Base-by-base conservation (phyloP, 257 asterid genomes). In the Solanum chmielewskii region DNA sequence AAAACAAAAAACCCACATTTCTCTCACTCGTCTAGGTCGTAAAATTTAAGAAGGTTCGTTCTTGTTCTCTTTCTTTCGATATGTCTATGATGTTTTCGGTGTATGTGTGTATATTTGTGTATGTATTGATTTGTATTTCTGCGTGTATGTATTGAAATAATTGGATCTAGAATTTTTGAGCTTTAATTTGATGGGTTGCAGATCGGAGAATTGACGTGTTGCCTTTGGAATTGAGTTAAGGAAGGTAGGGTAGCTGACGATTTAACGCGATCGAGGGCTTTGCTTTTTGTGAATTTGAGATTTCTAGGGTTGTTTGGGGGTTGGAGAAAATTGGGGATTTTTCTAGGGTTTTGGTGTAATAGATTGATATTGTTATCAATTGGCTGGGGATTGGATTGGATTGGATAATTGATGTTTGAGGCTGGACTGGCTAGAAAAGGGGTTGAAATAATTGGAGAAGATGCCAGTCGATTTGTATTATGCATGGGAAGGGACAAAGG, bases 401-500 rank as follows among this genome's bases (percentile, higher is more conserved):
- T 85, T 77, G 31, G 66, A 83, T 66, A 29, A 88, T 73, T 88
- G 83, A 71, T 86, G 87, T 49, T 85, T 85, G 64, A 85, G 70
- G 87, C 18, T 44, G 83, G 66, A 52, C 49, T 25, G 88, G 77
- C 42, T 35, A 86, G 82, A 44, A 45, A 62, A 64, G 86, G 81
- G 59, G 86, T 73, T 84, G 81, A 25, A 20, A 86, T 83, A 81
- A 39, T 84, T 87, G 86, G 92, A 87, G 73, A 87, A 92, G 89
- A 92, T 93, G 92, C 93, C 39, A 83, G 88, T 89, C 82, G 83
- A 62, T 73, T 89, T 86, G 88, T 87, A 90, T 90, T 91, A 90
- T 90, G 92, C 92, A 87, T 90, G 91, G 94, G 91, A 92, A 92
- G 92, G 90, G 88, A 92, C 90, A 84, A 91, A 88, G 87, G 90